phyloP scores from a whole-genome alignment of 2,329 filamentous ascomycete species.

The Ceratocystis variospora region DNA sequence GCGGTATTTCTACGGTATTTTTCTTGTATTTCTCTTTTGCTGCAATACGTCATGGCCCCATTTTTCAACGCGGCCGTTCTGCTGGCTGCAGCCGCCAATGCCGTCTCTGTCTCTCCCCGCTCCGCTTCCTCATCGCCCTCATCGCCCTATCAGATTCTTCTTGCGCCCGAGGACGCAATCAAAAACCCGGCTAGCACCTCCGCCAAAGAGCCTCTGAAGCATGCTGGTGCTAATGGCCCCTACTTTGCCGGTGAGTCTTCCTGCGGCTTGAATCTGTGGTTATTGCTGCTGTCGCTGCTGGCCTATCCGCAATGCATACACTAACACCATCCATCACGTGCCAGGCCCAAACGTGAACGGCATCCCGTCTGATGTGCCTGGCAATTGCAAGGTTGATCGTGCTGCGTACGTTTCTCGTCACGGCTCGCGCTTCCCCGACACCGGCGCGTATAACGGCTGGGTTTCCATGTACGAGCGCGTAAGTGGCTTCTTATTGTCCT shows the following conservation, averaged over 20 bases:
- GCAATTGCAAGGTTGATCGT: constrained; percentile 45
- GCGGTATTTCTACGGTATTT: no score
- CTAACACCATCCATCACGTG: background rate
- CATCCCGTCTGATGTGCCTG: constrained; percentile 40
- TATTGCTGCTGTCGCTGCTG: no score
- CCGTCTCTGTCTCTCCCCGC: constrained; percentile 4
- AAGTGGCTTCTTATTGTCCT: constrained; percentile 18
- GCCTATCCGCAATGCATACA: background rate
- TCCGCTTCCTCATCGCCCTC: background rate
- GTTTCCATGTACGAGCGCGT: constrained; percentile 33
- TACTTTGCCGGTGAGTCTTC: constrained; percentile 34
- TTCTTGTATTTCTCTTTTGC: background rate
- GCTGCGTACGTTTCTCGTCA: constrained; percentile 47
- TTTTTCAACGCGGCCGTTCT: constrained; percentile 12
- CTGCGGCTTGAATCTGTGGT: background rate
- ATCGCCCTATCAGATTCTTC: constrained; percentile 2
- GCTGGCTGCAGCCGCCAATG: constrained; percentile 6
- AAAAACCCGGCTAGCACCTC: constrained; percentile 12
- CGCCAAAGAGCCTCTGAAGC: constrained; percentile 29
- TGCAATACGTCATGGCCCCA: background rate
- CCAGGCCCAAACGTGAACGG: constrained; percentile 42
- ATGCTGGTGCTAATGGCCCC: constrained; percentile 40
- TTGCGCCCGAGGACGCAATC: constrained; percentile 17
- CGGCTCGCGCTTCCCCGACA: constrained; percentile 49
- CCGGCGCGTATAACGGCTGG: constrained; percentile 47